Percentiles rank a stretch among this genome's conserved stretches.
Conservation (phyloP, 2,329 filamentous ascomycete species). For the Bipolaris zeicola region DNA sequence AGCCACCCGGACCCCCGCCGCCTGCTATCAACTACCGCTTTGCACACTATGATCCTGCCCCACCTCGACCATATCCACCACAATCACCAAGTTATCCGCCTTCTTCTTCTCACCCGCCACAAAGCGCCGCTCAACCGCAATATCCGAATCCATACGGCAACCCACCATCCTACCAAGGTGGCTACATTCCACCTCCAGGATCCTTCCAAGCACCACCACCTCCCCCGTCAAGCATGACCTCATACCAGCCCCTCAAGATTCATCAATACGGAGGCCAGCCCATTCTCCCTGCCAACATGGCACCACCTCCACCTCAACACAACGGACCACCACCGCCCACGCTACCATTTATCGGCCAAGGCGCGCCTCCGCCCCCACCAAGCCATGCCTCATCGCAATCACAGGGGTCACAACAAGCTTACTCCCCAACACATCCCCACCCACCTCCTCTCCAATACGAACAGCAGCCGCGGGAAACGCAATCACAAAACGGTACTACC, state of each 20-base stretch:
- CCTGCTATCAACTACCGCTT: conserved; percentile 44
- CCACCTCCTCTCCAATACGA: conserved; percentile 30
- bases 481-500: conserved; percentile 11
- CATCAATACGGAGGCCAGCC: conserved; percentile 50
- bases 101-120: conserved; percentile 25
- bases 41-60: conserved; percentile 45
- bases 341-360: conserved; percentile 1
- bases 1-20: conserved; percentile 37
- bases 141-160: conserved; percentile 50
- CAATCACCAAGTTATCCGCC: conserved; percentile 30
- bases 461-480: conserved; percentile 21
- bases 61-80: conserved; percentile 32
- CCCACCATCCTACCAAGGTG: conserved; percentile 31
- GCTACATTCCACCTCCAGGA: conserved; percentile 41
- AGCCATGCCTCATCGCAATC: conserved; percentile 5
- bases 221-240: conserved; percentile 28
- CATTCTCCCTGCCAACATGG: conserved; percentile 48
- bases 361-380: not conserved
- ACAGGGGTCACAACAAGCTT: conserved; percentile 22
- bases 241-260: conserved; percentile 44
- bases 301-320: conserved; percentile 28
- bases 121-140: conserved; percentile 49
- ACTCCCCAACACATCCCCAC: conserved; percentile 30
- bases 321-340: conserved; percentile 5
- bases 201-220: conserved; percentile 43